These are phyloP conservation scores for Mucor racemosus DNA, from an alignment of 371 early-diverging fungal species.

Conservation along the genomic window DNA sequence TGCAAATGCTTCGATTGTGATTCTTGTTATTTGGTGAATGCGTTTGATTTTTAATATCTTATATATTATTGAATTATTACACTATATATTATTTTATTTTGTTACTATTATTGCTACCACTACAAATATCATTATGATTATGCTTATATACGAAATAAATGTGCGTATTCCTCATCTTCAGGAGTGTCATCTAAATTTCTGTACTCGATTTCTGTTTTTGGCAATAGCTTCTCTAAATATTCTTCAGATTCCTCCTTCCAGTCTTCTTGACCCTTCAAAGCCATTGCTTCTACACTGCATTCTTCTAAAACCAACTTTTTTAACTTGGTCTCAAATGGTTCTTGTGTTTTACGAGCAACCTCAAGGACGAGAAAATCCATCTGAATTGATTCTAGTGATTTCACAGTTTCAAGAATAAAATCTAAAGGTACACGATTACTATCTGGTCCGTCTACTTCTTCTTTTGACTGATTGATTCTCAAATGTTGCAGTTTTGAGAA, in stretches of 20 bases:
- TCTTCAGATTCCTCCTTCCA: background rate
- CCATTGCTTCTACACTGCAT: background rate
- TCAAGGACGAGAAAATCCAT: background rate
- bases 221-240: background rate
- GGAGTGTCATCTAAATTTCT: background rate
- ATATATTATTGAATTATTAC: too few species aligned
- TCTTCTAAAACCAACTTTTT: background rate
- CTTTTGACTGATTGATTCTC: background rate
- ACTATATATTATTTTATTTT: too few species aligned
- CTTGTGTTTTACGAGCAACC: background rate
- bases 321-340: background rate
- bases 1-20: constrained; percentile 6
- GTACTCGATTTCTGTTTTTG: background rate
- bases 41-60: background rate
- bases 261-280: background rate
- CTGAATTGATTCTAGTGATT: background rate
- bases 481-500: background rate
- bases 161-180: background rate
- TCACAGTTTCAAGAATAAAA: background rate
- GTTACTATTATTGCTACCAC: too few species aligned
- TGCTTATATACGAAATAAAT: background rate
- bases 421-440: constrained; percentile 4
- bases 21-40: background rate
- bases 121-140: too few species aligned
- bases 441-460: background rate